Conservation (phyloP, 2,329 filamentous ascomycete species). For the Botrytis galanthina region DNA sequence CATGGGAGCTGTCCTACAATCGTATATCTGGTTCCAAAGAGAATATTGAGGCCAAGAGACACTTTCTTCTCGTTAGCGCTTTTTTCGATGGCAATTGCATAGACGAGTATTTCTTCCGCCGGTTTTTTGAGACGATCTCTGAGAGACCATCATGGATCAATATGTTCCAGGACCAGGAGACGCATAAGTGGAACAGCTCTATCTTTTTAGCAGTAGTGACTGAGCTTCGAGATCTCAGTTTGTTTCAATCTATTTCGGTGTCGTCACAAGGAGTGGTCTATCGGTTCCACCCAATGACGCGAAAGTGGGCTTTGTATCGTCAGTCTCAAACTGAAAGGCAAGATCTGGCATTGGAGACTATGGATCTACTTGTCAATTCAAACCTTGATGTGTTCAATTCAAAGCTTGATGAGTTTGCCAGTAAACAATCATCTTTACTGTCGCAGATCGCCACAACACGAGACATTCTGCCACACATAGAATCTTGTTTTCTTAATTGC, state of each 20-base stretch:
- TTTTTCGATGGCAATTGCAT: neutral
- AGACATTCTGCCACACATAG: no score
- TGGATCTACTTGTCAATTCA: no score
- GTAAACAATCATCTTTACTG: no score
- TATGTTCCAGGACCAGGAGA: neutral
- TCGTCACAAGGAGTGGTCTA: neutral
- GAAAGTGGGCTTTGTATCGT: neutral
- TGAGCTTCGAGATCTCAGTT: neutral
- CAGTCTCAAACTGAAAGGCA: no score
- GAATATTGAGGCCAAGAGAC: neutral
- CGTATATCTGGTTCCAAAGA: neutral
- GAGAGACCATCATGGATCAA: neutral
- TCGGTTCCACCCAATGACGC: neutral
- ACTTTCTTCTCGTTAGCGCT: neutral
- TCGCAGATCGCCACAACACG: no score
- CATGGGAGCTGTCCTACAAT: neutral
- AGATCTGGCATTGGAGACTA: no score
- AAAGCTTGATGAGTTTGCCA: no score
- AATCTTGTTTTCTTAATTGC: no score
- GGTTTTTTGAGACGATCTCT: neutral
- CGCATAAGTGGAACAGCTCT: neutral
- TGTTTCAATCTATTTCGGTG: neutral
- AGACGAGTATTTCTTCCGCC: neutral
- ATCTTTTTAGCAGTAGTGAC: neutral
- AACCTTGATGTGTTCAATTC: no score